Evolutionary conservation across 352 stramenopile genomes (phyloP).

Genomic region (Pythium angustatum): DNA sequence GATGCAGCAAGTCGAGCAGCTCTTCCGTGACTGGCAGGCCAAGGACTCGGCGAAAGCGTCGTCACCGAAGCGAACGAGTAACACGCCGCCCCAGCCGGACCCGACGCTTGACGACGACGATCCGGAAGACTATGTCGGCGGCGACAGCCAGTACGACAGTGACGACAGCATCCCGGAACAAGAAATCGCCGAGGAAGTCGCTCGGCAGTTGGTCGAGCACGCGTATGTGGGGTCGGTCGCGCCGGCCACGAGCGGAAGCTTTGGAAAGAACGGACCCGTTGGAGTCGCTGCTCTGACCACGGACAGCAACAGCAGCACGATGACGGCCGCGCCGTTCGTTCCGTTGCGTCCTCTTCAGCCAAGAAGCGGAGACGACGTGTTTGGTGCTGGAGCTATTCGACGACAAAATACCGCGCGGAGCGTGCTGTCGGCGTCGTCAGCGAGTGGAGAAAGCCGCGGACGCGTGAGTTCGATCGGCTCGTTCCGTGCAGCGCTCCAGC

Average conservation of each 20-base stretch:
- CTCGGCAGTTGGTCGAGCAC: slow-evolving; percentile 34
- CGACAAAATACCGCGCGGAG: not conserved
- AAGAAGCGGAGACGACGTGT: slow-evolving; percentile 34
- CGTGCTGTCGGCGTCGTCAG: not conserved
- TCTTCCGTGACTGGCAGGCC: slow-evolving; percentile 41
- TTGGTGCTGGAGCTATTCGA: slow-evolving; percentile 15
- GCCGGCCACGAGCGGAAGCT: not conserved
- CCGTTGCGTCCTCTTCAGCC: slow-evolving; percentile 33
- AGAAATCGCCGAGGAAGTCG: slow-evolving; percentile 32
- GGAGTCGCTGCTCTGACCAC: not conserved
- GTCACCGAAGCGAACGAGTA: slow-evolving; percentile 5
- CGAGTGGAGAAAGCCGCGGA: not conserved
- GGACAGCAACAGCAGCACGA: not conserved
- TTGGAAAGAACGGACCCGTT: no score
- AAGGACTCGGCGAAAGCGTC: slow-evolving; percentile 21
- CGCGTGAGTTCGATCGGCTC: slow-evolving; percentile 31
- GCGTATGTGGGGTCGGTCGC: not conserved
- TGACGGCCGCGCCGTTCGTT: slow-evolving; percentile 17
- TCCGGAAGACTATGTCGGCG: slow-evolving; percentile 32
- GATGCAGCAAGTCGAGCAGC: slow-evolving; percentile 37
- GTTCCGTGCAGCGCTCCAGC: slow-evolving; percentile 22
- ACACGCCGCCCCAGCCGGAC: not conserved
- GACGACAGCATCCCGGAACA: slow-evolving; percentile 26
- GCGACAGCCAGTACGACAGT: slow-evolving; percentile 17
- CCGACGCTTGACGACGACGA: slow-evolving; percentile 11